These are phyloP conservation scores for Lactifluus hygrophoroides DNA, from an alignment of 768 basidiomycete species.

Conservation along the genomic window DNA sequence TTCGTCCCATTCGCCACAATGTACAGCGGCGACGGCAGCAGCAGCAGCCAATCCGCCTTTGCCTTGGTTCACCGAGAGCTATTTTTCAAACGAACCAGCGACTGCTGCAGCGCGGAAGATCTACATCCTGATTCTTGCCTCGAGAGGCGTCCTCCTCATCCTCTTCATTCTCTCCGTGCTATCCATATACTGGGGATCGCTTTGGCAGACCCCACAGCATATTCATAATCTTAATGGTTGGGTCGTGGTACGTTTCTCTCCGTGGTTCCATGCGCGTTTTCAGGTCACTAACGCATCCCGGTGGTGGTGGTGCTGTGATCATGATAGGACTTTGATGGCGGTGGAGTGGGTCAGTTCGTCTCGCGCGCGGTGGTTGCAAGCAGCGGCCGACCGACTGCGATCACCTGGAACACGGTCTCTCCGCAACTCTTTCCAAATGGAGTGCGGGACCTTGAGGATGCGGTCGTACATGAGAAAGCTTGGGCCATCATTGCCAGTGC, in stretches of 20 bases:
- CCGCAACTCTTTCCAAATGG: slow-evolving; percentile 40
- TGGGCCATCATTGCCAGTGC: slow-evolving; percentile 51
- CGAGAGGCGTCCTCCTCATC: slow-evolving; percentile 29
- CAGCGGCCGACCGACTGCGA: slow-evolving; percentile 24
- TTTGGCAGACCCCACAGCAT: slow-evolving; percentile 36
- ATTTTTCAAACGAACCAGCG: slow-evolving; percentile 16
- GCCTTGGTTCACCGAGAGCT: slow-evolving; percentile 20
- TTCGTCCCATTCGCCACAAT: background rate
- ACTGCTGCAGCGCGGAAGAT: slow-evolving; percentile 27
- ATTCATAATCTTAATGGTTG: slow-evolving; percentile 42
- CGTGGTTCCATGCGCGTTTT: too few relatives aligned
- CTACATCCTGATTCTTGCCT: slow-evolving; percentile 36
- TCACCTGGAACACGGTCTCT: slow-evolving; percentile 40
- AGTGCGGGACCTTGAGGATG: slow-evolving; percentile 32
- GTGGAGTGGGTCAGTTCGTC: slow-evolving; percentile 40
- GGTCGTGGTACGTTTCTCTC: slow-evolving; percentile 47
- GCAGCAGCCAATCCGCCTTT: background rate
- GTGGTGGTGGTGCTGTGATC: background rate
- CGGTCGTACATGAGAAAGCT: slow-evolving; percentile 40
- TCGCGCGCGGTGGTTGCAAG: slow-evolving; percentile 30
- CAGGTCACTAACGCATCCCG: too few relatives aligned
- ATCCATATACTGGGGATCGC: slow-evolving; percentile 53
- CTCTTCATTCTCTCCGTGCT: slow-evolving; percentile 39
- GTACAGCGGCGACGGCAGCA: background rate
- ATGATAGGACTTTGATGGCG: slow-evolving; percentile 53